phyloP scores from a whole-genome alignment of 2,329 filamentous ascomycete species.

The Magnaporthiopsis rhizophila region DNA sequence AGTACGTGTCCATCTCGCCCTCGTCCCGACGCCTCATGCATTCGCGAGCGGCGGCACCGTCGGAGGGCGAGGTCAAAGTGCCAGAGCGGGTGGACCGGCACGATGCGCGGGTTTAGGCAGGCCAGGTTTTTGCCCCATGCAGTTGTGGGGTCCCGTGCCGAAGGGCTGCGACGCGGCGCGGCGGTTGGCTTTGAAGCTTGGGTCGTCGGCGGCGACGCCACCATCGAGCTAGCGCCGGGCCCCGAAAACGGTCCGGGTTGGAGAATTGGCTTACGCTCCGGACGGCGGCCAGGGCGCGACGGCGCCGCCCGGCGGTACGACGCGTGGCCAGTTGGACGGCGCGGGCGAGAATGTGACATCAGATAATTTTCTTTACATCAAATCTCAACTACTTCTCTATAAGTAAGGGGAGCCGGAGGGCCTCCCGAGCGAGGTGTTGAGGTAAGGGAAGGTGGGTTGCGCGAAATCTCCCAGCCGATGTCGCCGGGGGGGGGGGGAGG shows the following conservation, averaged over 20 bases:
- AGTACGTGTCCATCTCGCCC: too few species aligned
- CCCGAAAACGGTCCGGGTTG: constrained; percentile 20
- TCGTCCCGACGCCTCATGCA: background rate
- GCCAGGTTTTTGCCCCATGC: constrained; percentile 30
- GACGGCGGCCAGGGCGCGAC: constrained; percentile 14
- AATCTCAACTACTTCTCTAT: too few species aligned
- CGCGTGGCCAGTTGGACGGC: constrained; percentile 21
- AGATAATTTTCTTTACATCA: too few species aligned
- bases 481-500: constrained; percentile 12
- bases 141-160: constrained; percentile 27
- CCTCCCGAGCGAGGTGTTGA: constrained; percentile 31
- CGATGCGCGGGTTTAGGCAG: constrained; percentile 26
- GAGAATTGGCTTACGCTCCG: constrained; percentile 16
- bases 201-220: constrained; percentile 11
- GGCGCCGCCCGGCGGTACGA: constrained; percentile 25
- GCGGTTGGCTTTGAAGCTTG: constrained; percentile 16
- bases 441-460: too few species aligned
- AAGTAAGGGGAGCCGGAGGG: constrained; percentile 24
- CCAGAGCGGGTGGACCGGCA: constrained; percentile 29
- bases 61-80: constrained; percentile 23
- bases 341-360: constrained; percentile 21
- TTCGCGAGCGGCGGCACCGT: background rate
- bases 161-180: constrained; percentile 20
- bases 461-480: constrained; percentile 17
- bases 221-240: constrained; percentile 29